Conservation (phyloP, 2,329 filamentous ascomycete genomes). For the Claviceps sp. region DNA sequence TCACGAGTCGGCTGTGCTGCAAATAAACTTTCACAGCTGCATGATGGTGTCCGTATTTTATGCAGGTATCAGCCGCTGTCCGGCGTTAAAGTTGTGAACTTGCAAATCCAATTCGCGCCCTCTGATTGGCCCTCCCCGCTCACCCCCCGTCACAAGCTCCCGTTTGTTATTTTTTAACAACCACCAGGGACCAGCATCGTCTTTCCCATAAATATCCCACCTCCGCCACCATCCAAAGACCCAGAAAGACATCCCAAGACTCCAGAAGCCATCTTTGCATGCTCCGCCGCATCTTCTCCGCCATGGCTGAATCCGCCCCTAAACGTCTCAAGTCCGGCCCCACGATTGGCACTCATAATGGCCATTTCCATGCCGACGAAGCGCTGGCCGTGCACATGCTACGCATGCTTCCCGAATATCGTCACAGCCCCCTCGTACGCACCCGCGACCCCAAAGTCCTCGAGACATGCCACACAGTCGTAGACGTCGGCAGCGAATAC, state of each 20-base stretch:
- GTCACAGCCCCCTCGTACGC: slow-evolving; percentile 60
- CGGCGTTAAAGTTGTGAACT: too few species aligned
- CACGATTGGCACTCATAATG: slow-evolving; percentile 87
- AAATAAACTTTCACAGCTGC: too few species aligned
- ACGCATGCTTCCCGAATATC: slow-evolving; percentile 72
- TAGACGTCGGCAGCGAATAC: slow-evolving; percentile 96
- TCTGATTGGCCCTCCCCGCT: too few species aligned
- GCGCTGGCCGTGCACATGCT: slow-evolving; percentile 94
- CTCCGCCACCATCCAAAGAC: neutral
- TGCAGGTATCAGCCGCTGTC: too few species aligned
- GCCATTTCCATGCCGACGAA: slow-evolving; percentile 98
- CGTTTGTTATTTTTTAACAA: too few species aligned
- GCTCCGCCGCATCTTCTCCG: slow-evolving; percentile 18
- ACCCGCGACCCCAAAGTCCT: slow-evolving; percentile 75
- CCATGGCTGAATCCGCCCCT: slow-evolving; percentile 48
- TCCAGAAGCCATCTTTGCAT: slow-evolving; percentile 11
- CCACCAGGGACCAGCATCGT: too few species aligned
- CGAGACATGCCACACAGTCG: slow-evolving; percentile 78
- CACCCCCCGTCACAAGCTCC: too few species aligned
- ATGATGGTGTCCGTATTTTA: too few species aligned
- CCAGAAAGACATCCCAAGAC: neutral
- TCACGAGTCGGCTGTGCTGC: too few species aligned
- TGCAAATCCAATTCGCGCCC: too few species aligned
- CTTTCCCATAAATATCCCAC: neutral
- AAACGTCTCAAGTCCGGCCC: slow-evolving; percentile 64